Conservation (phyloP, 2,329 filamentous ascomycete genomes). For the Hysterium pulicare region DNA sequence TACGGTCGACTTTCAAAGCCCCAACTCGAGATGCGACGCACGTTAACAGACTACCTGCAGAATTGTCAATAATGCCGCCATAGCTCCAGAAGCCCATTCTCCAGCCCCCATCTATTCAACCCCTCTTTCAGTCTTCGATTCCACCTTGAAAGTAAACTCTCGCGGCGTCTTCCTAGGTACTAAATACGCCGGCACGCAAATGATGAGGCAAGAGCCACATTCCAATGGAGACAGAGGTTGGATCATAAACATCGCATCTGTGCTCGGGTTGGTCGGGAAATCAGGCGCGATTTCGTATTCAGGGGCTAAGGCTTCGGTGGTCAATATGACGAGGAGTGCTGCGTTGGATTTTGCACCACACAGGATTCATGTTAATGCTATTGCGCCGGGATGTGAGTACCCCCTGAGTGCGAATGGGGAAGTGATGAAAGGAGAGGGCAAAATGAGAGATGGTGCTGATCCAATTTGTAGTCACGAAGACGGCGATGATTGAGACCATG, state of each 20-base stretch:
- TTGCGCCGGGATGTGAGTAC: background rate
- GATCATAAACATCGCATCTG: background rate
- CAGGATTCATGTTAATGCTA: background rate
- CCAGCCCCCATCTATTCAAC: constrained; percentile 44
- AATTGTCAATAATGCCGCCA: constrained; percentile 46
- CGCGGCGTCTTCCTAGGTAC: constrained; percentile 41
- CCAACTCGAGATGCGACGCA: no score
- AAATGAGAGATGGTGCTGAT: no score
- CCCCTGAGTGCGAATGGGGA: no score
- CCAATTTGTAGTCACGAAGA: no score
- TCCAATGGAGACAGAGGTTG: constrained; percentile 10
- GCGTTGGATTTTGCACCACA: constrained; percentile 1
- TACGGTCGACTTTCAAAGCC: no score
- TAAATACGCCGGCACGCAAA: constrained; percentile 49
- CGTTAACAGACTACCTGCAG: no score
- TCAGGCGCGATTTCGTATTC: background rate
- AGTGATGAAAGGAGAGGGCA: no score
- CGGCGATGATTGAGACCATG: background rate
- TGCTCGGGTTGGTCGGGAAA: background rate
- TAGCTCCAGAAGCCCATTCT: constrained; percentile 37
- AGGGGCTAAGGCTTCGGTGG: background rate
- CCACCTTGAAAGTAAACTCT: constrained; percentile 35
- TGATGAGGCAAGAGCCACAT: constrained; percentile 47
- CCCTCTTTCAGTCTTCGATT: no score
- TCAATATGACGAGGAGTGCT: background rate